Conservation (phyloP, 495 filamentous ascomycete species). For the Talaromyces wortmannii region DNA sequence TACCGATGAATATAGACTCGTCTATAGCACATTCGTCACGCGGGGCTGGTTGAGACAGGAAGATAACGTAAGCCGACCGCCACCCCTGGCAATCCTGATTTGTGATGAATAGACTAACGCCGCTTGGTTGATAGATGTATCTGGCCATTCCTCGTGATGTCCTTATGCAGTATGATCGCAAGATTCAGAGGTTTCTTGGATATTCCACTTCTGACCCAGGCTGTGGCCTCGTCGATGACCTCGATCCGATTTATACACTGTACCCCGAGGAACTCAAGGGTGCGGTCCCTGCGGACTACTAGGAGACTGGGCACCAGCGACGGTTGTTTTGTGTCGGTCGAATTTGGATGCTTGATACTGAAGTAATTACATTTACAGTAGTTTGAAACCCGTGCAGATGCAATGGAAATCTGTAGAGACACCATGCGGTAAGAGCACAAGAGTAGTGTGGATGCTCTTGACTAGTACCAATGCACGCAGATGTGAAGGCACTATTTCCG, state of each 20-base stretch:
- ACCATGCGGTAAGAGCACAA: neutral
- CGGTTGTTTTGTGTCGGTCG: too few relatives aligned
- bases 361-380: too few relatives aligned
- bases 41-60: slow-evolving; percentile 25
- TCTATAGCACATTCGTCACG: slow-evolving; percentile 22
- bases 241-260: slow-evolving; percentile 10
- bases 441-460: slow-evolving; percentile 1
- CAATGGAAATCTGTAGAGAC: neutral
- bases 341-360: too few relatives aligned
- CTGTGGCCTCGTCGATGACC: slow-evolving; percentile 9
- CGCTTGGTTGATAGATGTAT: neutral
- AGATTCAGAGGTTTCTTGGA: slow-evolving; percentile 9
- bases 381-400: too few relatives aligned
- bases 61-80: slow-evolving; percentile 8
- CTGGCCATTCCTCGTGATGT: slow-evolving; percentile 11
- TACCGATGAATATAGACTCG: slow-evolving; percentile 12
- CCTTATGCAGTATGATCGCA: slow-evolving; percentile 5
- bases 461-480: neutral
- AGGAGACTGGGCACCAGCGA: too few relatives aligned
- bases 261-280: slow-evolving; percentile 5
- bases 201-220: slow-evolving; percentile 11
- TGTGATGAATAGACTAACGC: neutral
- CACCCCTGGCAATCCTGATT: neutral
- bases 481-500: too few relatives aligned
- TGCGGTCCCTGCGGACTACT: neutral